Evolutionary conservation across 495 filamentous ascomycete species (phyloP), one percentile per base, ranked within the genome.

Genomic region (Cercophora sp.): DNA sequence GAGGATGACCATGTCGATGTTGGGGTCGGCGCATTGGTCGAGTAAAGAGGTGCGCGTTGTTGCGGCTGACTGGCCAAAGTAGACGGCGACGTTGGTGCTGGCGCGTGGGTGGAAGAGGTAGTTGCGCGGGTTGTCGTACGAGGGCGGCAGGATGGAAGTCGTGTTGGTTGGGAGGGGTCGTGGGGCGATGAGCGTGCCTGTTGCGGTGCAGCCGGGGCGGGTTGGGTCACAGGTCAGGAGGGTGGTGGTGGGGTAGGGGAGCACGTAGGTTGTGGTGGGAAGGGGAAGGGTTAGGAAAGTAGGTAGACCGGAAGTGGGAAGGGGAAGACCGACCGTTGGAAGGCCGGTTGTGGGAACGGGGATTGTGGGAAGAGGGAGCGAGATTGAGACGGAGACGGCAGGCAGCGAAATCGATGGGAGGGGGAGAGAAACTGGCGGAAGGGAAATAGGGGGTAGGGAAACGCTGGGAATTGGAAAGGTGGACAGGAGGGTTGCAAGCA

Each of bases 1-100:
- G 1, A 62, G 35, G 27, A 62, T 48, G 8, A 62, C 45, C 2
- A 62, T 56, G 32, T 62, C 48, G 11, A 56, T 43, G 40, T 56
- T 62, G n/a, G 44, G 40, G 18, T 62, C 55, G 8, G 51, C 32
- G 45, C 59, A 62, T 1, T 24, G 22, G 11, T 35, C 52, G 18
- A 41, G 16, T 6, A 62, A 50, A 15, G 39, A 51, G 4, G 32
- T 40, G 1, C 46, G 26, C 5, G 9, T 25, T 0, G 45, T 37
- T 4, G 35, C 40, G 16, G 22, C 18, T 11, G 52, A 43, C 26
- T 44, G 52, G 44, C 52, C 49, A 22, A 48, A 62, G 42, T 58
- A 52, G 10, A 56, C 53, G 5, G 49, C 56, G 0, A 57, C 22
- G 29, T 59, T 62, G 4, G 35, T 32, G 4, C 15, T 8, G 9